A percentile compares a stretch with the other conserved stretches of the same genome.
phyloP scores from a whole-genome alignment of 2,329 filamentous ascomycete genomes.

The Chalara sp. region DNA sequence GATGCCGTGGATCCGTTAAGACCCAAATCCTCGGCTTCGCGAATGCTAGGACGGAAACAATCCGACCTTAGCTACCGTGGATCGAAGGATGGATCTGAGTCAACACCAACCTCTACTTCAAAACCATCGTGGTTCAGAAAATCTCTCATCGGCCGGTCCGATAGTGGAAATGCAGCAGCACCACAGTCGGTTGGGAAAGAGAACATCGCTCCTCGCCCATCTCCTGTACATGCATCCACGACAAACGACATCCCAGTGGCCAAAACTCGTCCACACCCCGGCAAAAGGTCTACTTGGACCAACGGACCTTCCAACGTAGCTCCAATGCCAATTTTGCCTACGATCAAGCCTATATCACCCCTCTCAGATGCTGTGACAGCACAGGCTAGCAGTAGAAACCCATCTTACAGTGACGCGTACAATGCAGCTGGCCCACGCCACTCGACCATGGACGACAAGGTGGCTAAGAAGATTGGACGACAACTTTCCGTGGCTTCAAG shows the following conservation, averaged over 20 bases:
- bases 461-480: slow-evolving; percentile 84
- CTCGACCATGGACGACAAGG: slow-evolving; percentile 51
- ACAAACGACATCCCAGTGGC: slow-evolving; percentile 32
- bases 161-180: slow-evolving; percentile 54
- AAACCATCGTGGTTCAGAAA: slow-evolving; percentile 98
- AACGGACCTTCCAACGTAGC: slow-evolving; percentile 74
- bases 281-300: slow-evolving; percentile 90
- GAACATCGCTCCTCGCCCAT: slow-evolving; percentile 35
- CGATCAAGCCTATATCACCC: slow-evolving; percentile 91
- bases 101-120: slow-evolving; percentile 54
- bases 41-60: slow-evolving; percentile 80
- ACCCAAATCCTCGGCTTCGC: slow-evolving; percentile 83
- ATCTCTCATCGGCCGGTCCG: slow-evolving; percentile 78
- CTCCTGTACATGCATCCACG: slow-evolving; percentile 36
- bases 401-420: slow-evolving; percentile 45
- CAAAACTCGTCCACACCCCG: slow-evolving; percentile 44
- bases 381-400: slow-evolving; percentile 65
- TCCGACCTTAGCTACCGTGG: slow-evolving; percentile 69
- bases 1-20: slow-evolving; percentile 89
- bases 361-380: slow-evolving; percentile 89
- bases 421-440: slow-evolving; percentile 30
- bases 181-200: slow-evolving; percentile 42
- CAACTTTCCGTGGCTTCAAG: slow-evolving; percentile 89
- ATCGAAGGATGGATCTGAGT: slow-evolving; percentile 54
- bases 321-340: slow-evolving; percentile 93